Base-by-base conservation (phyloP, 23 red algal genomes). In the Gracilaria domingensis region DNA sequence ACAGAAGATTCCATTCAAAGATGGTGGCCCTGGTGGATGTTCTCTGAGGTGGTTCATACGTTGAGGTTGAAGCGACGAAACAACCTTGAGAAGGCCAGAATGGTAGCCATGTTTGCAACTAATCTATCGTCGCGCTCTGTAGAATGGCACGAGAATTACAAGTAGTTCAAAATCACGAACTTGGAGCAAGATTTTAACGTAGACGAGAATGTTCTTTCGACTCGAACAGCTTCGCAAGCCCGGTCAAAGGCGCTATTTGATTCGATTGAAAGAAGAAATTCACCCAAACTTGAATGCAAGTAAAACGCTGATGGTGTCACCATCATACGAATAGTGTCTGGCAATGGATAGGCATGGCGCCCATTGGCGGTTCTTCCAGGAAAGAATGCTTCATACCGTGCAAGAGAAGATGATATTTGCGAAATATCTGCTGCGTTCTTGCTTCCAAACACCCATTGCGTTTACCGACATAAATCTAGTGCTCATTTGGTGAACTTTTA, bases 181-280 rank as follows among this genome's bases (percentile, higher is more conserved):
- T 8, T 39, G 16, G 35, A 44, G 3, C 75, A 79, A n/a, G 44
- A 53, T 9, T 79, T 79, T 25, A 79, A 79, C 44, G 53, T 79
- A 28, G 75, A 79, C 75, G 75, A 79, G n/a, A 79, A 39, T 57
- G 75, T 9, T 4, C 53, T 79, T 79, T 79, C 75, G 17, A 79
- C 75, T 3, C 75, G 42, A 55, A 79, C 50, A 51, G 75, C 75
- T 2, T n/a, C 2, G 7, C 75, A 39, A 14, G 13, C 44, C 1
- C 75, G 75, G 3, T 16, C 9, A 2, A 79, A 79, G 26, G 75
- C 75, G 13, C 3, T 79, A 13, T 79, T 79, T 25, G 36, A 79
- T 30, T 8, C 75, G 1, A 79, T 12, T 7, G 75, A 23, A 13
- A 8, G 50, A 51, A 79, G 75, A 5, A 79, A 79, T 30, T 79